phyloP scores from a whole-genome alignment of 805 yeast species.

The Cephaloascus albidus region DNA sequence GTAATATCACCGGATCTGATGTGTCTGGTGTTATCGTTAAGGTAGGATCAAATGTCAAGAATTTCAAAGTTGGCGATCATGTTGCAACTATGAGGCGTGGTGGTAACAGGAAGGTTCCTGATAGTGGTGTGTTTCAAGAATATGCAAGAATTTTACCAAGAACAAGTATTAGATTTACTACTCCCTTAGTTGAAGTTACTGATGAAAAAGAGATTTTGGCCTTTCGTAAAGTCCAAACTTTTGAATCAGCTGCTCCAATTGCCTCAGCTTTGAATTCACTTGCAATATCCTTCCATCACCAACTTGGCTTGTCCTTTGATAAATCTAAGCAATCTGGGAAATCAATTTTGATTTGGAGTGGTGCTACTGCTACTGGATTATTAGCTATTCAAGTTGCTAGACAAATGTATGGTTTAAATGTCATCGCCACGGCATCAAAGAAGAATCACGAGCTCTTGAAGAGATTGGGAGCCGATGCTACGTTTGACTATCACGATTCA shows the following conservation, averaged over 20 bases:
- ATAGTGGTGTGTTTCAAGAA: constrained; percentile 1
- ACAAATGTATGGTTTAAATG: constrained; percentile 1
- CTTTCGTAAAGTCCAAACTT: constrained; percentile 1
- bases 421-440: constrained; percentile 5
- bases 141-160: constrained; percentile 5
- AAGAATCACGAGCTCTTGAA: constrained; percentile 3
- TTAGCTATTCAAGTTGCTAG: background rate
- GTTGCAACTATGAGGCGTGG: constrained; percentile 2
- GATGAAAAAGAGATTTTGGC: background rate
- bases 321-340: background rate
- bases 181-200: constrained; percentile 1
- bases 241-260: constrained; percentile 6
- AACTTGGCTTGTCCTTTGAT: constrained; percentile 3
- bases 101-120: background rate
- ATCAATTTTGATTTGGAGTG: background rate
- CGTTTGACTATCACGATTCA: constrained; percentile 7
- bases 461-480: constrained; percentile 4
- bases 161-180: constrained; percentile 2
- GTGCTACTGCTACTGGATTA: background rate
- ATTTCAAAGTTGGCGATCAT: constrained; percentile 5
- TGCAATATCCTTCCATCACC: constrained; percentile 5
- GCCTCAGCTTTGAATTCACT: constrained; percentile 5
- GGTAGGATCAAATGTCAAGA: constrained; percentile 3
- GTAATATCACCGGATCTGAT: constrained; percentile 3
- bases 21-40: constrained; percentile 4